These are phyloP conservation scores for Endothia cerciana DNA, from an alignment of 2,329 filamentous ascomycete genomes.

Conservation along the genomic window DNA sequence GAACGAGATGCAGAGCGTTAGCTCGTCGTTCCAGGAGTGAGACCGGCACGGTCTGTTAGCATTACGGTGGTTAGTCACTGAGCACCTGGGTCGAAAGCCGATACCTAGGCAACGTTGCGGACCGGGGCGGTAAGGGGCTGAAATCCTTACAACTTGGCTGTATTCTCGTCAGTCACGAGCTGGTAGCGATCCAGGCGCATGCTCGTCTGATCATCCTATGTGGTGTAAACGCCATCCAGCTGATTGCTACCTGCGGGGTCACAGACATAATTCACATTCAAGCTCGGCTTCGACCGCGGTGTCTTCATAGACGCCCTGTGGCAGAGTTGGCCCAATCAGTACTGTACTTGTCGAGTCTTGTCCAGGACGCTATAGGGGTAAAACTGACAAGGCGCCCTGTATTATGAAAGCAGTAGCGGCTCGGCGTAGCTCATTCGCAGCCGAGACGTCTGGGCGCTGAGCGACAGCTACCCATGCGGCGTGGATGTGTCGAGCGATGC, in stretches of 20 bases:
- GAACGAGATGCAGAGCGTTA: neutral
- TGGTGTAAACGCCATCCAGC: neutral
- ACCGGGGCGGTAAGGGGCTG: neutral
- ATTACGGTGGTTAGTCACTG: neutral
- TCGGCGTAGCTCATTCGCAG: neutral
- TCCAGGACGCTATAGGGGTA: no score
- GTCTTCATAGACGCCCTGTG: neutral
- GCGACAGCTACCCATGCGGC: neutral
- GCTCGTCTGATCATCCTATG: neutral
- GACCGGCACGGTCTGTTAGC: neutral
- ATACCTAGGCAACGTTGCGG: neutral
- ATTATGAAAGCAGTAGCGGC: neutral
- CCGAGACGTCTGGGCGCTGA: neutral
- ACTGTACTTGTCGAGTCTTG: no score
- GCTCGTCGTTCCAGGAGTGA: neutral
- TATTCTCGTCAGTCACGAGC: neutral
- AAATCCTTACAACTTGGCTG: neutral
- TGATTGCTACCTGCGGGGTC: neutral
- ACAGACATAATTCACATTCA: neutral
- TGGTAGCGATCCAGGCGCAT: neutral
- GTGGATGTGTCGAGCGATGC: neutral
- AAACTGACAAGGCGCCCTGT: neutral
- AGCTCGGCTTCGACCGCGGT: neutral
- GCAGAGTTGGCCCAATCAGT: neutral
- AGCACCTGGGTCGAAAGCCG: neutral